Base-by-base conservation (phyloP, 2,329 filamentous ascomycete genomes). In the Pseudocercospora pini-densiflorae region DNA sequence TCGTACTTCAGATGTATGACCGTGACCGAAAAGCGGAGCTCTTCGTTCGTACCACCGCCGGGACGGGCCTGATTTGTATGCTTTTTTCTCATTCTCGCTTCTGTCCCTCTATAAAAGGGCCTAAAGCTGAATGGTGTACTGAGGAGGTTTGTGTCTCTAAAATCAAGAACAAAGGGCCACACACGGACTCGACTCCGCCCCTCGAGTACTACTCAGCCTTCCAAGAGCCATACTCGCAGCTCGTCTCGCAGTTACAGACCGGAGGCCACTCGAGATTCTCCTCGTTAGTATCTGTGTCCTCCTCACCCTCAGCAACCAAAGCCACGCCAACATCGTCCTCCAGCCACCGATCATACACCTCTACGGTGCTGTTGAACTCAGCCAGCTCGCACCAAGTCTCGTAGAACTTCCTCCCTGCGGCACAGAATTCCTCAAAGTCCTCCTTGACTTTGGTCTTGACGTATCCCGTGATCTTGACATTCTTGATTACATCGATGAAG, bases 391-490 rank as follows among this genome's bases (percentile, higher is more conserved):
- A 61, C 33, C 33, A 36, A 69, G 71, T 74, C n/a, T 54, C 9
- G 31, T 67, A 59, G 29, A 66, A 70, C n/a, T 65, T 23, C 60
- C 64, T 59, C 55, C 43, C 66, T 7, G 19, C 63, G 3, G 54
- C n/a, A 55, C 65, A 68, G 23, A 47, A 60, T 14, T 43, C 59
- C 57, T 74, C 68, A 58, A 75, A 75, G 0, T 27, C n/a, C 9
- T 31, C 43, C 64, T 72, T 75, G 63, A 75, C 72, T 43, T 51
- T 43, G 3, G 55, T 59, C 54, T 74, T 75, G 31, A 74, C 53
- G 54, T 64, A 73, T 3, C 76, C 76, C 2, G 43, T 65, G 31
- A 77, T 19, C 21, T 27, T 59, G 4, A 77, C 64, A 14, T 53
- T 53, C 23, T 2, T 73, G 70, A 51, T 74, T 72, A 19, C 72